Conservation (phyloP, 352 stramenopile genomes). For the Phytophthora ramorum region DNA sequence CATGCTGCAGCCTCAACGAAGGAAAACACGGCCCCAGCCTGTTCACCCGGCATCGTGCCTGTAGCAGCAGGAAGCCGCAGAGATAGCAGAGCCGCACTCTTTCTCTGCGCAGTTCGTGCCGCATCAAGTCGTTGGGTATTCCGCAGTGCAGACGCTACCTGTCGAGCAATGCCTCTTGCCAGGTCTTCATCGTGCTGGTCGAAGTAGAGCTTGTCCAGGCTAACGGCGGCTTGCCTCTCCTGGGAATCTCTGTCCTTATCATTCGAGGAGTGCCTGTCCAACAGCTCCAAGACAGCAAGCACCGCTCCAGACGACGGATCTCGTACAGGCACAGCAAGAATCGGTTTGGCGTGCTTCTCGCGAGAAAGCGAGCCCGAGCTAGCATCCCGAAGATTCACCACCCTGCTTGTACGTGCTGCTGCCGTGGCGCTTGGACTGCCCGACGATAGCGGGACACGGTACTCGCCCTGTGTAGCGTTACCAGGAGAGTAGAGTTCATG, state of each 20-base stretch:
- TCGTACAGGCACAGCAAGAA: slow-evolving; percentile 87
- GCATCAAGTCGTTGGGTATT: slow-evolving; percentile 72
- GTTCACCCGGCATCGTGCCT: slow-evolving; percentile 38
- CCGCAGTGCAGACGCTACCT: slow-evolving; percentile 71
- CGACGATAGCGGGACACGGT: slow-evolving; percentile 58
- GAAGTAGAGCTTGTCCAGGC: slow-evolving; percentile 69
- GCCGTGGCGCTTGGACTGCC: slow-evolving; percentile 58
- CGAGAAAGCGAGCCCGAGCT: slow-evolving; percentile 38
- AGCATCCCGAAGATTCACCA: slow-evolving; percentile 82
- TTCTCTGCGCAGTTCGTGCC: slow-evolving; percentile 58
- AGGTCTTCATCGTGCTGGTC: slow-evolving; percentile 77
- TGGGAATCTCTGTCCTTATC: background rate
- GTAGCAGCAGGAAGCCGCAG: slow-evolving; percentile 37
- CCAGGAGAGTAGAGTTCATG: slow-evolving; percentile 65
- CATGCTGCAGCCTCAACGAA: slow-evolving; percentile 39
- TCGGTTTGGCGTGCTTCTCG: slow-evolving; percentile 40
- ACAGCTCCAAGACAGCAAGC: slow-evolving; percentile 70
- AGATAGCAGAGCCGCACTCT: slow-evolving; percentile 71
- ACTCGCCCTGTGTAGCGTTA: slow-evolving; percentile 42
- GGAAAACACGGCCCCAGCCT: slow-evolving; percentile 41
- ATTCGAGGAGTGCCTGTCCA: slow-evolving; percentile 49
- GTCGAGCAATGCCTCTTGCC: slow-evolving; percentile 65
- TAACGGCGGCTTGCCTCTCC: background rate
- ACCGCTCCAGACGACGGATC: slow-evolving; percentile 66
- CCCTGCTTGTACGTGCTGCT: slow-evolving; percentile 68